Evolutionary conservation across 331 rosid genomes (phyloP).

Genomic region (Phaseolus coccineus): DNA sequence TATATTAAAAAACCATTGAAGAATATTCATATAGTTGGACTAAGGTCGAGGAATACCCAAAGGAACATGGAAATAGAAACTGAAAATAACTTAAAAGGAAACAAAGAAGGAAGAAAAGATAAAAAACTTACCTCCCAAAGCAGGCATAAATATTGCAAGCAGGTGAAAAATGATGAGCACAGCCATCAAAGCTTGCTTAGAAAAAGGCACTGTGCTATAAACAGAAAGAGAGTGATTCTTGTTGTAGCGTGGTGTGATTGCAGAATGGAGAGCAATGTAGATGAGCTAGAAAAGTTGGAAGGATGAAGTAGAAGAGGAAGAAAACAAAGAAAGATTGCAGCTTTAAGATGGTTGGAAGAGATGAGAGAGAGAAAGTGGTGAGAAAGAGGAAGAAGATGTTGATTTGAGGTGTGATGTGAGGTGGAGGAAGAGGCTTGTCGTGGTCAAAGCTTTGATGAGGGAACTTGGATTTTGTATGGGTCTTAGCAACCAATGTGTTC

Average conservation of each 20-base stretch:
- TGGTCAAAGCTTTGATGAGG: conserved; percentile 23
- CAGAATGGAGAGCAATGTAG: conserved; percentile 13
- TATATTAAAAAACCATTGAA: neutral
- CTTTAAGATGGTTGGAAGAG: conserved; percentile 40
- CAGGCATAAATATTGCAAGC: conserved; percentile 45
- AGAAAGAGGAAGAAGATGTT: neutral
- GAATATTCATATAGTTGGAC: neutral
- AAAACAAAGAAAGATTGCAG: conserved; percentile 38
- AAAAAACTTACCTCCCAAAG: conserved; percentile 46
- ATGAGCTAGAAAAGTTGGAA: conserved; percentile 2
- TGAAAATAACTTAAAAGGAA: neutral
- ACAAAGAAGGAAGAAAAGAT: neutral
- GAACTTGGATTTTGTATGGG: neutral
- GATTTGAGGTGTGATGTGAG: conserved; percentile 18
- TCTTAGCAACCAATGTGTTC: neutral
- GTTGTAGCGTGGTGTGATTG: neutral
- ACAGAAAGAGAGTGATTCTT: neutral
- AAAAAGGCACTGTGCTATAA: conserved; percentile 6
- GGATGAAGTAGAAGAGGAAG: conserved; percentile 17
- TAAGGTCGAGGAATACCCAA: neutral
- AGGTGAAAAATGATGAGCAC: conserved; percentile 48
- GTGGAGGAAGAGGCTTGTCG: neutral
- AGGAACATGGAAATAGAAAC: neutral
- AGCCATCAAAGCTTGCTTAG: conserved; percentile 54
- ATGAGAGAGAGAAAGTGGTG: conserved; percentile 1